A percentile compares a stretch with the other conserved stretches of the same genome.
These are phyloP conservation scores for Russula emetica DNA, from an alignment of 768 basidiomycete genomes.

Conservation along the genomic window DNA sequence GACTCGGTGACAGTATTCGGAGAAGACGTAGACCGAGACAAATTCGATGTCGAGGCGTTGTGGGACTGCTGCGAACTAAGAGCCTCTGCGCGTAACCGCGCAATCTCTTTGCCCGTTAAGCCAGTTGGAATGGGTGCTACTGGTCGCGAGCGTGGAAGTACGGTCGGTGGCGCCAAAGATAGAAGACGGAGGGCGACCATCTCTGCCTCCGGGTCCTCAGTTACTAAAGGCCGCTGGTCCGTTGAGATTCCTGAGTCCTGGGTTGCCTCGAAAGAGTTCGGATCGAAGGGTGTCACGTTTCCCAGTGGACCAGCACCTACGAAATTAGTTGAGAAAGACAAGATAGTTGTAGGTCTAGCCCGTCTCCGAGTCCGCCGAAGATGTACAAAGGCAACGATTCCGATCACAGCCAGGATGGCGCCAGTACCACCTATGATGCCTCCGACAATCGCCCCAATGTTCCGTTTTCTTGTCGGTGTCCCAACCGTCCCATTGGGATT, in stretches of 20 bases:
- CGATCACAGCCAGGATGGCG: neutral
- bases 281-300: slow-evolving; percentile 12
- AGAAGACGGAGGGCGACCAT: neutral
- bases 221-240: neutral
- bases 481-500: neutral
- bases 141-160: neutral
- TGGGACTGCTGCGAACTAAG: neutral
- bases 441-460: slow-evolving; percentile 23
- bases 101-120: slow-evolving; percentile 19
- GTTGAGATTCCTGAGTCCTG: neutral
- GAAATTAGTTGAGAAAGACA: neutral
- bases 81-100: slow-evolving; percentile 4
- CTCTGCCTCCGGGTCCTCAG: neutral
- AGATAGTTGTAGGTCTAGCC: neutral
- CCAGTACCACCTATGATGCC: slow-evolving; percentile 21
- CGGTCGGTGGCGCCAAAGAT: neutral
- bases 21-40: neutral
- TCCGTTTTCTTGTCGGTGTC: neutral
- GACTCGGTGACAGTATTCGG: neutral
- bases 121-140: neutral
- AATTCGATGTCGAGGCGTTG: neutral
- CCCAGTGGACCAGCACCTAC: neutral
- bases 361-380: slow-evolving; percentile 19
- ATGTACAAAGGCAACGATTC: neutral
- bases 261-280: neutral